Evolutionary conservation across 495 filamentous ascomycete genomes (phyloP).

Genomic region (Aspergillus mulundensis): DNA sequence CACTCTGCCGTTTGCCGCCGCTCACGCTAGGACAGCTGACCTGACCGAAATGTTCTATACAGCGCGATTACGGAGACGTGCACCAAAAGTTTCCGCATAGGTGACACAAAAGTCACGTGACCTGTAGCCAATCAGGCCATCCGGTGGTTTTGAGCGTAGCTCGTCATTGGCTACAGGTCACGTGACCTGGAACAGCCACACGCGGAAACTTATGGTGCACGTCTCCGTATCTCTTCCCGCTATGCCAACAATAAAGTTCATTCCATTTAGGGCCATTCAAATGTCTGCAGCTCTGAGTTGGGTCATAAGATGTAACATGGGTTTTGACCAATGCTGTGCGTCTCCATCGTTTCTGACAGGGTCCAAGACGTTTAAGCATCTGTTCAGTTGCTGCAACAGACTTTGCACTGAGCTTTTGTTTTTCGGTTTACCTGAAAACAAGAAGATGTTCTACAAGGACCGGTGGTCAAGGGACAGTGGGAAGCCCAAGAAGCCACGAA

Average conservation of each 20-base stretch:
- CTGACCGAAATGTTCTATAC: slow-evolving; percentile 27
- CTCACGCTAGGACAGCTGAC: slow-evolving; percentile 39
- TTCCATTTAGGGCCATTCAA: slow-evolving; percentile 17
- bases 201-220: too few relatives aligned
- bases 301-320: slow-evolving; percentile 33
- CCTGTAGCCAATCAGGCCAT: too few relatives aligned
- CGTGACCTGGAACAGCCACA: too few relatives aligned
- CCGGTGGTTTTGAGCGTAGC: too few relatives aligned
- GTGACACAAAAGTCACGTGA: too few relatives aligned
- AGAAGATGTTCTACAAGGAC: background rate
- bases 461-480: background rate
- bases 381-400: slow-evolving; percentile 26
- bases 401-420: slow-evolving; percentile 11
- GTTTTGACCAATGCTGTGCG: slow-evolving; percentile 30
- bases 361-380: slow-evolving; percentile 17
- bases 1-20: slow-evolving; percentile 38
- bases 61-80: slow-evolving; percentile 26
- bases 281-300: slow-evolving; percentile 29
- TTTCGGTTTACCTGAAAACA: slow-evolving; percentile 5
- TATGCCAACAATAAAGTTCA: slow-evolving; percentile 20
- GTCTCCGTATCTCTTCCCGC: slow-evolving; percentile 7
- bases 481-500: background rate
- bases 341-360: slow-evolving; percentile 23
- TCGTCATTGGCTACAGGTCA: too few relatives aligned
- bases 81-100: too few relatives aligned